These are phyloP conservation scores for Botrytis porri DNA, from an alignment of 2,329 filamentous ascomycete genomes.

Conservation along the genomic window DNA sequence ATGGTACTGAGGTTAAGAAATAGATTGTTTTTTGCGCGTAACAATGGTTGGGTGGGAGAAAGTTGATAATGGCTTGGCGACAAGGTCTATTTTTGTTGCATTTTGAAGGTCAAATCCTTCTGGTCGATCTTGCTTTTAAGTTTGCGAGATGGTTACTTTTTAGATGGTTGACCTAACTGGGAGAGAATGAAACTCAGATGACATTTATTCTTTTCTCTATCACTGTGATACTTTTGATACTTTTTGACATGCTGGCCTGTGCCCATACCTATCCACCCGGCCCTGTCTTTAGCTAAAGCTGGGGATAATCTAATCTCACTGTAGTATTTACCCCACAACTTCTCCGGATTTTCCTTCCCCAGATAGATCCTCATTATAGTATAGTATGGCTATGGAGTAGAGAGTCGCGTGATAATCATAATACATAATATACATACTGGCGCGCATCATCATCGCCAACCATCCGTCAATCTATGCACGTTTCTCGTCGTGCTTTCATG, in stretches of 20 bases:
- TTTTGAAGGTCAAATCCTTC: constrained; percentile 4
- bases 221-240: not conserved
- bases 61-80: constrained; percentile 19
- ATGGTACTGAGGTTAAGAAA: constrained; percentile 25
- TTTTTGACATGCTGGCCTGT: not conserved
- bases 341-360: constrained; percentile 15
- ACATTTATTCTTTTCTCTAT: not conserved
- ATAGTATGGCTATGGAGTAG: constrained; percentile 1
- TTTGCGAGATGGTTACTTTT: not conserved
- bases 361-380: not conserved
- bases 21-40: constrained; percentile 13
- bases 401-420: not conserved
- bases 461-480: not conserved
- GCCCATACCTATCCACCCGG: not conserved
- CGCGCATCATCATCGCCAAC: not conserved
- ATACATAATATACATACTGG: constrained; percentile 6
- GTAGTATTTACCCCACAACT: constrained; percentile 8
- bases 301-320: constrained; percentile 6
- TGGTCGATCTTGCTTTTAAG: not conserved
- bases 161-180: not conserved
- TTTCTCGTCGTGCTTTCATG: not conserved
- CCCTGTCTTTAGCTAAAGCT: not conserved
- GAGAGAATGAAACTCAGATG: constrained; percentile 3
- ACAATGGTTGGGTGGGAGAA: constrained; percentile 13
- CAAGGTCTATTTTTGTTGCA: constrained; percentile 14